Conservation (phyloP, 1,284 basidiomycete genomes). For the Bondarzewia mesenterica region DNA sequence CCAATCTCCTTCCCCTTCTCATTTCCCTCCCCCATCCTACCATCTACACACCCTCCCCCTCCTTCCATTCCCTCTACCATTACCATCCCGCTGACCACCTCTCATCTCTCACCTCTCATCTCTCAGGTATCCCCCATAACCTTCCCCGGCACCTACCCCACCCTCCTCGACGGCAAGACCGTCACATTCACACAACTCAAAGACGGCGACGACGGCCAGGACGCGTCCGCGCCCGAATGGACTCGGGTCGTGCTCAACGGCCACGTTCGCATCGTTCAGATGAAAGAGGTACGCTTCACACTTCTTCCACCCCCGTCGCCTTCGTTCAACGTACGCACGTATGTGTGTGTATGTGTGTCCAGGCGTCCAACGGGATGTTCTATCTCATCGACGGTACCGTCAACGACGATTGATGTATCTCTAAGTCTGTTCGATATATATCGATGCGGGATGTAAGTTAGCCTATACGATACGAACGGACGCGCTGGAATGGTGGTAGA, state of each 20-base stretch:
- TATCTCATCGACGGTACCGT: slow-evolving; percentile 66
- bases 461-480: too few relatives aligned
- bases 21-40: too few relatives aligned
- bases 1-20: too few relatives aligned
- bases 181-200: slow-evolving; percentile 40
- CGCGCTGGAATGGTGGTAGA: too few relatives aligned
- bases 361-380: slow-evolving; percentile 65
- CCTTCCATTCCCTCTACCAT: background rate
- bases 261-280: slow-evolving; percentile 40
- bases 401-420: slow-evolving; percentile 27
- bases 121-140: slow-evolving; percentile 34
- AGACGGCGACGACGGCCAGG: too few relatives aligned
- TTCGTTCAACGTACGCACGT: slow-evolving; percentile 3
- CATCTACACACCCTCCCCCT: too few relatives aligned
- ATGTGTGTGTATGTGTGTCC: slow-evolving; percentile 5
- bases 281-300: slow-evolving; percentile 42
- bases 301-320: too few relatives aligned
- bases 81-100: background rate
- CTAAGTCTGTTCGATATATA: too few relatives aligned
- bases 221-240: slow-evolving; percentile 43
- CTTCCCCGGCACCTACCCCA: slow-evolving; percentile 33
- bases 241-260: slow-evolving; percentile 44
- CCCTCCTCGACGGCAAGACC: slow-evolving; percentile 46
- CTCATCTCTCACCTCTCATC: slow-evolving; percentile 2
- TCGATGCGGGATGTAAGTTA: too few relatives aligned